Evolutionary conservation across 2,329 filamentous ascomycete genomes (phyloP).

Genomic region (Verticillium dahliae): DNA sequence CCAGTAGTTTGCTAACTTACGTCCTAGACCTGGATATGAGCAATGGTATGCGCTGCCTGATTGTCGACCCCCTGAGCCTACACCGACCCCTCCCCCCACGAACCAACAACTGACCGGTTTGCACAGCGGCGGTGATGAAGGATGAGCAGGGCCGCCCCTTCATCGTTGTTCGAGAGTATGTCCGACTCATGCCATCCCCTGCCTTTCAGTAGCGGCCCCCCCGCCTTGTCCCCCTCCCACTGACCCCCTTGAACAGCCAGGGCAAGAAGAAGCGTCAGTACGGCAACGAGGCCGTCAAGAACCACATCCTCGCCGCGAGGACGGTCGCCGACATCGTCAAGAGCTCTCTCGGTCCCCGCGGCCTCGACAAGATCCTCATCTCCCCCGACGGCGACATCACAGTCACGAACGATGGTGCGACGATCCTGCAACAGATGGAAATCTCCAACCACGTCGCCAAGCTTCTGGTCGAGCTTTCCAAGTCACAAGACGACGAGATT

Average conservation of each 20-base stretch:
- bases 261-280: slow-evolving; percentile 96
- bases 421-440: slow-evolving; percentile 97
- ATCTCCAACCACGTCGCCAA: slow-evolving; percentile 98
- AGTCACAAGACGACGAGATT: slow-evolving; percentile 98
- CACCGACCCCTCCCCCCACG: not conserved
- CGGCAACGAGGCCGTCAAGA: slow-evolving; percentile 95
- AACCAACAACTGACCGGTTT: not conserved
- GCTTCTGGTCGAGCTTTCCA: slow-evolving; percentile 91
- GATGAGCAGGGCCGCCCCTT: slow-evolving; percentile 97
- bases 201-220: not conserved
- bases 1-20: slow-evolving; percentile 24
- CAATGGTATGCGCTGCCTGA: slow-evolving; percentile 54
- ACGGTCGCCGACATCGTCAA: slow-evolving; percentile 97
- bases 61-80: not conserved
- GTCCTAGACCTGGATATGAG: slow-evolving; percentile 70
- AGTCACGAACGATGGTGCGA: slow-evolving; percentile 97
- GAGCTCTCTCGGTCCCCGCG: slow-evolving; percentile 89
- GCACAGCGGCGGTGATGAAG: slow-evolving; percentile 69
- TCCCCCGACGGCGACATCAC: slow-evolving; percentile 98
- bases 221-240: not conserved
- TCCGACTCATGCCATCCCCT: slow-evolving; percentile 16
- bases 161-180: slow-evolving; percentile 95
- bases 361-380: slow-evolving; percentile 98
- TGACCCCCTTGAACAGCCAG: slow-evolving; percentile 53
- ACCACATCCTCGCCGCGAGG: slow-evolving; percentile 92